Conservation (phyloP, 495 filamentous ascomycete genomes). For the Penicillium chermesinum region DNA sequence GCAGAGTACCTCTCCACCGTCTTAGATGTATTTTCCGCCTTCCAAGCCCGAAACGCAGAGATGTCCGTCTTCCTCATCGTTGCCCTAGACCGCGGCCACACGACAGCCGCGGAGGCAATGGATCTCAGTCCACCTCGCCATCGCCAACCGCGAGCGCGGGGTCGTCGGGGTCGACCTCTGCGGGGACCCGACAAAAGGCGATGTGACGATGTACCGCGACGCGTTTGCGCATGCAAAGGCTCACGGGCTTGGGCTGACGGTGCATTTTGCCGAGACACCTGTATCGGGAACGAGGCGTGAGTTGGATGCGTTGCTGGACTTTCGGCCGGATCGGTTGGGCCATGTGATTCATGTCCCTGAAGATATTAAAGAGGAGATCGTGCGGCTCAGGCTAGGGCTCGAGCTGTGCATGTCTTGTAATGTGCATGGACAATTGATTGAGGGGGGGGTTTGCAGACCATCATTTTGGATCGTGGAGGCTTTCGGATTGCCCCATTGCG, state of each 20-base stretch:
- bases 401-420: conserved; percentile 82
- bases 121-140: conserved; percentile 60
- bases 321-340: conserved; percentile 64
- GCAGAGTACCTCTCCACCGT: conserved; percentile 61
- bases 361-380: conserved; percentile 51
- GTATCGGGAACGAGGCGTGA: conserved; percentile 51
- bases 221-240: conserved; percentile 53
- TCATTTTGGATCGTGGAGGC: conserved; percentile 68
- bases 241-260: conserved; percentile 54
- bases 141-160: conserved; percentile 46
- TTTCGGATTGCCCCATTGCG: conserved; percentile 47
- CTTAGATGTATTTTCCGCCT: conserved; percentile 51
- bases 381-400: conserved; percentile 50
- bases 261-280: conserved; percentile 73
- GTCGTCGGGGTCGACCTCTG: conserved; percentile 79
- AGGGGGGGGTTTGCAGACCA: conserved; percentile 62
- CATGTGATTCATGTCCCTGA: conserved; percentile 74
- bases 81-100: conserved; percentile 63
- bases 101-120: conserved; percentile 49
- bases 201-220: conserved; percentile 50
- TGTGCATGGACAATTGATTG: conserved; percentile 68
- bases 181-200: conserved; percentile 64
- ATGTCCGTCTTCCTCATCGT: conserved; percentile 65
- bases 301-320: conserved; percentile 56
- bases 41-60: conserved; percentile 27